phyloP scores from a whole-genome alignment of 345 rosid species.

The Tarenaya hassleriana region DNA sequence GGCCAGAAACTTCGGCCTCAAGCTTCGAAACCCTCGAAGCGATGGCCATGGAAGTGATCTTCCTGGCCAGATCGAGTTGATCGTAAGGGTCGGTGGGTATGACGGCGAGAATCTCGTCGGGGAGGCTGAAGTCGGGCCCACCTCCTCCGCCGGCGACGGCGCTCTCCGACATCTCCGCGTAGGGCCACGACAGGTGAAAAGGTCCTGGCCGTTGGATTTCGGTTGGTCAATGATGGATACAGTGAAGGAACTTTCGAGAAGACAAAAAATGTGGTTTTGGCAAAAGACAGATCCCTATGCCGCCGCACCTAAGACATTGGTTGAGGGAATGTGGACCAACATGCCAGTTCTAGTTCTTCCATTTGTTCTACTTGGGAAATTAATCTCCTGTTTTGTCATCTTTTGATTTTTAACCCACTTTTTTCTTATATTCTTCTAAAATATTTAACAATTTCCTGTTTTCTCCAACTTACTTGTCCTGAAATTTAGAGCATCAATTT shows the following conservation, averaged over 20 bases:
- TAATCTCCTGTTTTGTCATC: too few relatives aligned
- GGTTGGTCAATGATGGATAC: neutral
- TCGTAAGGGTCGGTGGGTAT: constrained; percentile 88
- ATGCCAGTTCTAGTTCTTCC: too few relatives aligned
- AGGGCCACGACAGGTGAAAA: neutral
- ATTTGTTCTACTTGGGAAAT: too few relatives aligned
- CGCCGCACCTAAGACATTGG: too few relatives aligned
- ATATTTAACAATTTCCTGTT: too few relatives aligned
- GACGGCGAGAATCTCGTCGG: constrained; percentile 72
- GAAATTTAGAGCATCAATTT: too few relatives aligned
- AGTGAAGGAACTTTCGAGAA: too few relatives aligned
- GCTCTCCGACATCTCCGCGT: constrained; percentile 24
- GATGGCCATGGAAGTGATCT: constrained; percentile 93
- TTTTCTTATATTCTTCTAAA: too few relatives aligned
- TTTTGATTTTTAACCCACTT: neutral
- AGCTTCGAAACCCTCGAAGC: constrained; percentile 84
- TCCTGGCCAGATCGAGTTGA: constrained; percentile 92
- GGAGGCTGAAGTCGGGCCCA: constrained; percentile 53
- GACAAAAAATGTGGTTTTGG: too few relatives aligned
- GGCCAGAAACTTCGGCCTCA: constrained; percentile 53
- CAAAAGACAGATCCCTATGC: too few relatives aligned
- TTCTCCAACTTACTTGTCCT: too few relatives aligned
- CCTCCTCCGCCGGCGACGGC: constrained; percentile 28
- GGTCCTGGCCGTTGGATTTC: constrained; percentile 21
- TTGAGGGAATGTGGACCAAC: too few relatives aligned